Base-by-base conservation (phyloP, 495 filamentous ascomycete genomes). In the Talaromyces thailandensis region DNA sequence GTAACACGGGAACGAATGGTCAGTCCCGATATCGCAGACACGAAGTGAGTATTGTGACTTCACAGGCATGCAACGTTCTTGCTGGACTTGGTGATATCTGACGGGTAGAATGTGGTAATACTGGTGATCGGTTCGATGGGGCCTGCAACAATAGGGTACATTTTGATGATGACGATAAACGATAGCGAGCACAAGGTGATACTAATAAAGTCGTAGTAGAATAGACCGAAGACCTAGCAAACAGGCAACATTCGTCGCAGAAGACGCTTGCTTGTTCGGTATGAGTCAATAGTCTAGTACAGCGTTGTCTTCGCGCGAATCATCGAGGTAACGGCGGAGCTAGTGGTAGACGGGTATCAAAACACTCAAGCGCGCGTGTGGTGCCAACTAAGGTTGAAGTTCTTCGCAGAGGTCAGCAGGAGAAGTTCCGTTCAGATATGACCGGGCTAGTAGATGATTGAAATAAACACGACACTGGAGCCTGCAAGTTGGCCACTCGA, bases 71-170 rank as follows among this genome's bases (percentile, higher is more conserved):
- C 64, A 65, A 59, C 69, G 58, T 59, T 55, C 68, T 71, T 68
- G 65, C 61, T 64, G 64, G 52, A 62, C 60, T 61, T 59, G 63
- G 50, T 48, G 64, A 70, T 60, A 68, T 70, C 69, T 69, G 66
- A 64, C 61, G 68, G 40, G 51, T 32, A 56, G 67, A 64, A 69
- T 63, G 67, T 65, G 64, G 64, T 66, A 67, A 70, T 63, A 68
- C 63, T 59, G 69, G 65, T 62, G 68, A 72, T 66, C 71, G 71
- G 71, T 69, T 67, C 69, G 66, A 62, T 25, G 64, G 62, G 61
- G 62, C 65, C 65, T 45, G 62, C 65, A 64, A 53, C 67, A 69
- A 65, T 64, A 69, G 55, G 64, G 71, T 71, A 73, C 71, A 73
- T 73, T 64, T 73, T 73, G 71, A 53, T 56, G 18, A 60, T 53